phyloP scores from a whole-genome alignment of 805 yeast genomes.

The Clavispora asparagi region DNA sequence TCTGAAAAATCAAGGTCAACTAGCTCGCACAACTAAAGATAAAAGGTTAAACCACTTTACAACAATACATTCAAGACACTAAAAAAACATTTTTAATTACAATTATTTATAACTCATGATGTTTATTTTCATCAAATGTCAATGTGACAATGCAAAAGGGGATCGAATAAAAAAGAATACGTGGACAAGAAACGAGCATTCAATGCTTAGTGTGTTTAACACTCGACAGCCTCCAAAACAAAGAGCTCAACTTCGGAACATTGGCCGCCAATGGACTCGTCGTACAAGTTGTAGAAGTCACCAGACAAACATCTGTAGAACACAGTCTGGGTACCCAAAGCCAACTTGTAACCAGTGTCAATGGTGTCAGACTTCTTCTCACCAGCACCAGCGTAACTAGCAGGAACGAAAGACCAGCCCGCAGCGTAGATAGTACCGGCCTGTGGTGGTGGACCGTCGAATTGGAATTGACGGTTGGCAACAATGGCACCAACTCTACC shows the following conservation, averaged over 20 bases:
- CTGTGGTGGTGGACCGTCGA: slow-evolving; percentile 31
- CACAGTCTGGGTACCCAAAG: slow-evolving; percentile 52
- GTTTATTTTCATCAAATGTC: neutral
- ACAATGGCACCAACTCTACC: slow-evolving; percentile 7
- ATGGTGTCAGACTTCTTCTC: slow-evolving; percentile 2
- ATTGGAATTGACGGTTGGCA: slow-evolving; percentile 8
- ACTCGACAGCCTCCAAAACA: slow-evolving; percentile 2
- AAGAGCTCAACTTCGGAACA: slow-evolving; percentile 32
- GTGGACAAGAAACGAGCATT: neutral
- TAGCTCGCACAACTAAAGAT: too few relatives aligned
- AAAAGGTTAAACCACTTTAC: too few relatives aligned
- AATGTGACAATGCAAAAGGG: neutral
- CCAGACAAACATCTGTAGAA: slow-evolving; percentile 75
- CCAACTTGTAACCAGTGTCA: slow-evolving; percentile 18
- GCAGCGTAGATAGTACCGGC: slow-evolving; percentile 24
- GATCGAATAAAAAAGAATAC: neutral
- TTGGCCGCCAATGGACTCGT: slow-evolving; percentile 52
- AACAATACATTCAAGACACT: too few relatives aligned
- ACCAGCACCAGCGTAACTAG: slow-evolving; percentile 2
- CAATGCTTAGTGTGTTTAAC: neutral
- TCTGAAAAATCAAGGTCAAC: too few relatives aligned
- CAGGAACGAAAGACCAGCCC: slow-evolving; percentile 5
- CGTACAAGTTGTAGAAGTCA: slow-evolving; percentile 69
- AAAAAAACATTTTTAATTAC: too few relatives aligned
- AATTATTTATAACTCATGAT: neutral